These are phyloP conservation scores for Penicillium sp. DNA, from an alignment of 2,329 filamentous ascomycete species.

Conservation along the genomic window DNA sequence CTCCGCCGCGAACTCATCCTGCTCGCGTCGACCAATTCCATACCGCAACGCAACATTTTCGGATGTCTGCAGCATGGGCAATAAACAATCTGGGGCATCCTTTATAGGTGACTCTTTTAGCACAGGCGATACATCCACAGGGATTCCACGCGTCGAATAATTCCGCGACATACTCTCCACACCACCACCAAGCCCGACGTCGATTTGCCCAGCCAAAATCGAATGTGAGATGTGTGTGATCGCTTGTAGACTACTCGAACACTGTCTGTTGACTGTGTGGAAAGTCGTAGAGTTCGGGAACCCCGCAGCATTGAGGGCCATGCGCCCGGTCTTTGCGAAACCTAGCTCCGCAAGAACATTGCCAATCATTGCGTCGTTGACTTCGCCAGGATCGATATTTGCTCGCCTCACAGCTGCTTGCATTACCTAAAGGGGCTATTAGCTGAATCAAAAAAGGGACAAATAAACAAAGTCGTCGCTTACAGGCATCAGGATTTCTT, in stretches of 20 bases:
- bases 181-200: conserved; percentile 76
- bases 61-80: conserved; percentile 88
- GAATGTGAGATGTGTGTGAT: conserved; percentile 73
- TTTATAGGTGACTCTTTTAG: conserved; percentile 64
- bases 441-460: neutral
- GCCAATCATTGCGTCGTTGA: conserved; percentile 82
- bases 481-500: conserved; percentile 75
- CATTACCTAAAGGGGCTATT: neutral
- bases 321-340: conserved; percentile 84
- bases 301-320: conserved; percentile 84
- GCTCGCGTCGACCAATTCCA: conserved; percentile 69
- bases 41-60: conserved; percentile 86
- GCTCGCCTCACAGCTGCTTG: conserved; percentile 53
- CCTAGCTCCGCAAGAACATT: conserved; percentile 89
- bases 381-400: conserved; percentile 68
- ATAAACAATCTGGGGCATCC: conserved; percentile 81
- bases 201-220: conserved; percentile 71
- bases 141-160: conserved; percentile 83
- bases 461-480: conserved; percentile 58
- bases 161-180: conserved; percentile 98
- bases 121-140: conserved; percentile 74
- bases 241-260: conserved; percentile 73
- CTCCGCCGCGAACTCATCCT: conserved; percentile 78
- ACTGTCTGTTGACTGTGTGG: conserved; percentile 87
- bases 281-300: conserved; percentile 72